These are phyloP conservation scores for Echinosophora koreensis DNA, from an alignment of 306 rosid genomes.

Conservation along the genomic window DNA sequence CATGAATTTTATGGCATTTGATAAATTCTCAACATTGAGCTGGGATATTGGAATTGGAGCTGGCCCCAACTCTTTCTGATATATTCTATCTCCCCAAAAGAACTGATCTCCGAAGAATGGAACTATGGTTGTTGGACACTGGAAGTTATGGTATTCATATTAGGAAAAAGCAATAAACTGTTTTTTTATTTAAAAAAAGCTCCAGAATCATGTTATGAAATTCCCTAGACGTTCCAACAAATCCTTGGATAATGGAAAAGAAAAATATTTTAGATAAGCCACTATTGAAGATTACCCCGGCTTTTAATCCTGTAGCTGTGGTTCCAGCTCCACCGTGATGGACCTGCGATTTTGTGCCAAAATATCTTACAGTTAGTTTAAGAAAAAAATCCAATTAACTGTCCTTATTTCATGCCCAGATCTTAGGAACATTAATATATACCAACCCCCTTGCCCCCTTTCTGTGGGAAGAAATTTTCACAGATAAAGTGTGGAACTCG, in stretches of 20 bases:
- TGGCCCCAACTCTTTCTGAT: slow-evolving; percentile 83
- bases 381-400: slow-evolving; percentile 20
- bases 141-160: slow-evolving; percentile 47
- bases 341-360: slow-evolving; percentile 66
- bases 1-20: slow-evolving; percentile 86
- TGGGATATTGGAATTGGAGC: slow-evolving; percentile 80
- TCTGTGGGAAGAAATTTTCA: slow-evolving; percentile 4
- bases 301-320: slow-evolving; percentile 90
- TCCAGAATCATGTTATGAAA: slow-evolving; percentile 13
- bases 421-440: background rate
- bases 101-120: slow-evolving; percentile 99
- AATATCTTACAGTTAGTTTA: slow-evolving; percentile 30
- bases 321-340: slow-evolving; percentile 99
- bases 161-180: slow-evolving; percentile 27
- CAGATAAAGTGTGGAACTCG: slow-evolving; percentile 2
- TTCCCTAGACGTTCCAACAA: slow-evolving; percentile 8
- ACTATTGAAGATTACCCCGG: slow-evolving; percentile 77
- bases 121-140: slow-evolving; percentile 97
- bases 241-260: slow-evolving; percentile 20
- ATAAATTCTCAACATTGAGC: slow-evolving; percentile 68
- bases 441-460: slow-evolving; percentile 8
- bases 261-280: slow-evolving; percentile 24
- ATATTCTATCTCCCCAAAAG: slow-evolving; percentile 95
- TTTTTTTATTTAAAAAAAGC: background rate
- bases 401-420: background rate